These are phyloP conservation scores for Papiliotrema fonsecae DNA, from an alignment of 1,284 basidiomycete species.

Conservation along the genomic window DNA sequence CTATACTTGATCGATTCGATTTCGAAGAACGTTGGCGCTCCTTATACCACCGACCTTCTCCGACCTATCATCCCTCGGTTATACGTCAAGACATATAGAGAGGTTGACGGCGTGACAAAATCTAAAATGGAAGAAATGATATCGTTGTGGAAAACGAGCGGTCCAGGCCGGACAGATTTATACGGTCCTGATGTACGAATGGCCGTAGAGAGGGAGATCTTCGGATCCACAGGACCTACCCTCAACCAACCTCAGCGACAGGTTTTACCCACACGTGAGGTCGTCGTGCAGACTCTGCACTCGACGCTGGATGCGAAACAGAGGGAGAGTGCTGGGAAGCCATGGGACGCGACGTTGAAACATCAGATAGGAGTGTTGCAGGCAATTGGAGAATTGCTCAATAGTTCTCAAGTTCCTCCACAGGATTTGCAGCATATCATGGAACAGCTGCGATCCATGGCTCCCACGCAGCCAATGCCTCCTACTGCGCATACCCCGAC, in stretches of 20 bases:
- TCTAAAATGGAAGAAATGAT: constrained; percentile 96
- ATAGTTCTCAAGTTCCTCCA: constrained; percentile 26
- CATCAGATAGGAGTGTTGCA: constrained; percentile 37
- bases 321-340: constrained; percentile 30
- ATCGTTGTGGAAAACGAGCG: constrained; percentile 81
- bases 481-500: constrained; percentile 9
- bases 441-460: constrained; percentile 36
- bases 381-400: constrained; percentile 36
- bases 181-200: constrained; percentile 48
- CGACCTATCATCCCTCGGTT: constrained; percentile 64
- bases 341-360: constrained; percentile 22
- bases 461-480: constrained; percentile 42
- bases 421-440: constrained; percentile 39
- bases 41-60: constrained; percentile 77
- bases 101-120: constrained; percentile 74
- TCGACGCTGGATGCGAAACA: constrained; percentile 36
- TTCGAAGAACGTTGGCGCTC: constrained; percentile 86
- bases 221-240: constrained; percentile 24
- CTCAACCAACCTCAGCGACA: background rate
- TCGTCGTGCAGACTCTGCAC: constrained; percentile 19
- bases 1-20: constrained; percentile 97
- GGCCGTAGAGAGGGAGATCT: constrained; percentile 36
- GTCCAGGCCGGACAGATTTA: constrained; percentile 70
- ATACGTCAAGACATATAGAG: constrained; percentile 77
- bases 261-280: constrained; percentile 12